Conservation (phyloP, 257 asterid species). For the Scutellaria baicalensis region DNA sequence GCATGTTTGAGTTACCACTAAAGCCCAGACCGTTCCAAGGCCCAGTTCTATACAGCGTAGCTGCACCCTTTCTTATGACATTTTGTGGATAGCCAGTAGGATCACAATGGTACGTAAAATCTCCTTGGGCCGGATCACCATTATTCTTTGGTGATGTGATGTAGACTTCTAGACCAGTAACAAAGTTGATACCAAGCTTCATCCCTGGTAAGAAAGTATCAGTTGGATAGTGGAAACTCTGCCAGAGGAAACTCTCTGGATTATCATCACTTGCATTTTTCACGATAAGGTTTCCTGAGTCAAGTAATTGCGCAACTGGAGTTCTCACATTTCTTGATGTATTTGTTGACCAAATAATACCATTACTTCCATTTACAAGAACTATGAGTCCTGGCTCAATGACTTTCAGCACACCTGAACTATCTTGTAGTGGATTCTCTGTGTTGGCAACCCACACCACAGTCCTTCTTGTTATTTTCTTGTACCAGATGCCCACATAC, state of each 20-base stretch:
- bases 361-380: conserved; percentile 13
- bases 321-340: conserved; percentile 12
- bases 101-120: too few species aligned
- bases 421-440: conserved; percentile 20
- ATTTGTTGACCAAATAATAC: conserved; percentile 35
- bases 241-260: conserved; percentile 34
- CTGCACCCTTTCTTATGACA: too few species aligned
- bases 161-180: conserved; percentile 20
- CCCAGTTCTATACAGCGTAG: conserved; percentile 20
- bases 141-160: conserved; percentile 30
- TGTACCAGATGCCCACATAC: conserved; percentile 50
- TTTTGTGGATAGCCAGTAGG: too few species aligned
- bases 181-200: conserved; percentile 35
- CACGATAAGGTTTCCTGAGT: conserved; percentile 47
- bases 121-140: too few species aligned
- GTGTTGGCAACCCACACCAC: conserved; percentile 50
- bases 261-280: conserved; percentile 23
- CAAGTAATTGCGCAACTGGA: conserved; percentile 35
- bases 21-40: conserved; percentile 37
- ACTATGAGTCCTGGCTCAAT: conserved; percentile 18
- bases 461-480: conserved; percentile 13
- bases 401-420: conserved; percentile 26
- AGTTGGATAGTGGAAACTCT: conserved; percentile 45
- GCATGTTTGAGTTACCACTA: conserved; percentile 20
- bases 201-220: conserved; percentile 43